Evolutionary conservation across 345 rosid genomes (phyloP).

Genomic region (Moringa oleifera): DNA sequence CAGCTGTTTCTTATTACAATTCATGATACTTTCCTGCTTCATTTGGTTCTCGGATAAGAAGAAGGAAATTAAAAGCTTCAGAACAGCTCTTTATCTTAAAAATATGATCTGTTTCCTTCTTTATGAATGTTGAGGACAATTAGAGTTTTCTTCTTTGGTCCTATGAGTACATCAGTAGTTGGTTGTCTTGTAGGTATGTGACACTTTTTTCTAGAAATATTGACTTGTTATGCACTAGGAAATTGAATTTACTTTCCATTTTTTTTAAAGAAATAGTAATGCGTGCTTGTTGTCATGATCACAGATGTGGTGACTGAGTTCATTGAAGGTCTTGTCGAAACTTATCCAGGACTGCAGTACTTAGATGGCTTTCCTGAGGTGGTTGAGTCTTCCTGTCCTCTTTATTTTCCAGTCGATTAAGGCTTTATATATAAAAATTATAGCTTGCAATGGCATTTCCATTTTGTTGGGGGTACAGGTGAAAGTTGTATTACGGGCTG

Average conservation of each 20-base stretch:
- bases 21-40: not conserved
- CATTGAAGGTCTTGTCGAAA: slow-evolving; percentile 92
- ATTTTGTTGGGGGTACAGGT: slow-evolving; percentile 37
- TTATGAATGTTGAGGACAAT: too few species aligned
- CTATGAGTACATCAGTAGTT: too few species aligned
- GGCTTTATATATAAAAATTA: not conserved
- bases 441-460: not conserved
- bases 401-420: not conserved
- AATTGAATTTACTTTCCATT: too few species aligned
- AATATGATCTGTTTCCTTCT: too few species aligned
- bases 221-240: too few species aligned
- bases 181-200: too few species aligned
- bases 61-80: not conserved
- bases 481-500: slow-evolving; percentile 92
- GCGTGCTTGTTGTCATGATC: not conserved
- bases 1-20: not conserved
- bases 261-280: too few species aligned
- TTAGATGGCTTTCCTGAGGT: slow-evolving; percentile 97
- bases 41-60: not conserved
- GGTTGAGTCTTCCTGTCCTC: slow-evolving; percentile 1
- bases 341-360: slow-evolving; percentile 80
- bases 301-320: slow-evolving; percentile 94
- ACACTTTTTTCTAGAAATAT: too few species aligned
- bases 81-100: too few species aligned
- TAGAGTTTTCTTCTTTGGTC: too few species aligned